A percentile compares a stretch with the other conserved stretches of the same genome.
phyloP scores from a whole-genome alignment of 106 monocot species.

The Phalaenopsis aphrodite region DNA sequence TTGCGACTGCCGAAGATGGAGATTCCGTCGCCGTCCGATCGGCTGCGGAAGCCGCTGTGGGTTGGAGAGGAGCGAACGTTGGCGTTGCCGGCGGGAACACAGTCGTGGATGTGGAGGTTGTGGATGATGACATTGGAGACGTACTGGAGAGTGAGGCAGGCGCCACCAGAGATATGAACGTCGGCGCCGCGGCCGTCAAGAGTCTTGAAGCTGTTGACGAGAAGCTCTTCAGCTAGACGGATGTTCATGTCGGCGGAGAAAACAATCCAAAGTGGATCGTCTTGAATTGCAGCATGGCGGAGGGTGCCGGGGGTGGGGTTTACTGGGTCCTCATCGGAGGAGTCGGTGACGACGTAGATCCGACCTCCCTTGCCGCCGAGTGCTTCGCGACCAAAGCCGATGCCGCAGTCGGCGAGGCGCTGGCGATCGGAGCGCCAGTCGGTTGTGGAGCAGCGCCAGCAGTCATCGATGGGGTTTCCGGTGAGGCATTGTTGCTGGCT shows the following conservation, averaged over 20 bases:
- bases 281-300: slow-evolving; percentile 53
- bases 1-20: slow-evolving; percentile 33
- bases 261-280: slow-evolving; percentile 59
- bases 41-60: slow-evolving; percentile 28
- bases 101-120: slow-evolving; percentile 53
- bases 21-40: slow-evolving; percentile 66
- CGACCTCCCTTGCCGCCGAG: slow-evolving; percentile 43
- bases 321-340: slow-evolving; percentile 46
- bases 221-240: slow-evolving; percentile 53
- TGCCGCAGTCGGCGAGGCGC: slow-evolving; percentile 69
- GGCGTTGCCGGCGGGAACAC: slow-evolving; percentile 29
- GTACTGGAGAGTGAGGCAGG: slow-evolving; percentile 59
- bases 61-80: slow-evolving; percentile 42
- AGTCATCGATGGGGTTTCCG: slow-evolving; percentile 76
- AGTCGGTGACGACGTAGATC: slow-evolving; percentile 51
- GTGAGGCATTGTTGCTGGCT: slow-evolving; percentile 12
- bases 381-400: slow-evolving; percentile 63
- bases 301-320: slow-evolving; percentile 56
- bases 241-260: slow-evolving; percentile 53
- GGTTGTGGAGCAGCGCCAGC: slow-evolving; percentile 56
- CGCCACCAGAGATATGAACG: slow-evolving; percentile 51
- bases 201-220: slow-evolving; percentile 74
- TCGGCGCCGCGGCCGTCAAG: slow-evolving; percentile 68
- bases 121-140: slow-evolving; percentile 63
- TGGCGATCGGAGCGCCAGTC: slow-evolving; percentile 48